These are phyloP conservation scores for Pestalotiopsis fici DNA, from an alignment of 2,329 filamentous ascomycete species.

Conservation along the genomic window DNA sequence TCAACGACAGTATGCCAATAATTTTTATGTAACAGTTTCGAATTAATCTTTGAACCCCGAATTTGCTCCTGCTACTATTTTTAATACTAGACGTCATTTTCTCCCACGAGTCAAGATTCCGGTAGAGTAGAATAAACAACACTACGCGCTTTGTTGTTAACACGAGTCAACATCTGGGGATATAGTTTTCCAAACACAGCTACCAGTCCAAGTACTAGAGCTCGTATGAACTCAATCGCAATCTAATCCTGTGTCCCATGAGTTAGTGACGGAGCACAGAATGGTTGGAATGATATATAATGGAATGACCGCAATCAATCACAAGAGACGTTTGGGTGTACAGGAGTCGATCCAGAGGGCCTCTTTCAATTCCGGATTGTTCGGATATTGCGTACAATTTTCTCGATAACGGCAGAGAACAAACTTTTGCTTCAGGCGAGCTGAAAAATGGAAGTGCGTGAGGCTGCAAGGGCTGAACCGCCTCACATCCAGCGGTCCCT, in stretches of 20 bases:
- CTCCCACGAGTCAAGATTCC: background rate
- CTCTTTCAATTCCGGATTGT: background rate
- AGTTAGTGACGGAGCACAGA: background rate
- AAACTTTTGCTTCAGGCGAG: background rate
- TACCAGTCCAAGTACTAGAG: background rate
- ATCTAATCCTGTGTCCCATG: background rate
- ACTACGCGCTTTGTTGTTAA: background rate
- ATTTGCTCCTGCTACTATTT: background rate
- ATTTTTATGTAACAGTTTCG: too few relatives aligned
- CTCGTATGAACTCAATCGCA: background rate
- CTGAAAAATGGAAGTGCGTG: background rate
- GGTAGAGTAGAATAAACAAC: background rate
- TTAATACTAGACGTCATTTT: background rate
- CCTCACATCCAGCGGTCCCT: background rate
- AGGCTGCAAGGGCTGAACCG: background rate
- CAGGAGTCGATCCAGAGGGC: too few relatives aligned
- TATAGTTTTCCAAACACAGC: background rate
- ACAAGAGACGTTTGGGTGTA: background rate
- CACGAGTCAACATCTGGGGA: background rate
- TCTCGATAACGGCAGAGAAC: background rate
- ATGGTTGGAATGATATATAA: background rate
- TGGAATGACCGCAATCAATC: background rate
- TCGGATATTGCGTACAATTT: background rate
- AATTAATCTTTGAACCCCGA: too few relatives aligned
- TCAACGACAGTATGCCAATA: background rate